Evolutionary conservation across 1,139 yeast genomes (phyloP).

Genomic region (Yamadazyma blattariae): DNA sequence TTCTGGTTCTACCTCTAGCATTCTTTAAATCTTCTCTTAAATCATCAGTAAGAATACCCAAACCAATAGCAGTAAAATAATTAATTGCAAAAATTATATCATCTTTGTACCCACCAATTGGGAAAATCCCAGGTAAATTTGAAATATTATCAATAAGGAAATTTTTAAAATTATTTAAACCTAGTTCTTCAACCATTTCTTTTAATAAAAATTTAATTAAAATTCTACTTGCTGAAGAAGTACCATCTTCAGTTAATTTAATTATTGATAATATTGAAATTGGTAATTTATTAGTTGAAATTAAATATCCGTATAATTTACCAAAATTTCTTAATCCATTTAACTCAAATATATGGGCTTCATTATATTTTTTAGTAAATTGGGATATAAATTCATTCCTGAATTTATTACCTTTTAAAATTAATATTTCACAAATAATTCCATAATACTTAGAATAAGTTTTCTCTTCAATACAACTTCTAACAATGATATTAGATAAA

Average conservation of each 20-base stretch:
- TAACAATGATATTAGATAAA: slow-evolving; percentile 72
- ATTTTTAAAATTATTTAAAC: slow-evolving; percentile 47
- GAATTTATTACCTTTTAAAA: slow-evolving; percentile 50
- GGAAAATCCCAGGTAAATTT: slow-evolving; percentile 47
- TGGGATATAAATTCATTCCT: slow-evolving; percentile 45
- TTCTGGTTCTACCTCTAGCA: slow-evolving; percentile 16
- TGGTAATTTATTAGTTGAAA: slow-evolving; percentile 67
- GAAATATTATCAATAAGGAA: slow-evolving; percentile 51
- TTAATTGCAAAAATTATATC: slow-evolving; percentile 78
- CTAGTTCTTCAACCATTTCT: slow-evolving; percentile 78
- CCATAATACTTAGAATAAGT: slow-evolving; percentile 88
- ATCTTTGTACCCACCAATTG: slow-evolving; percentile 49
- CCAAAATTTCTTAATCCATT: slow-evolving; percentile 78
- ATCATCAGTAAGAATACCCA: slow-evolving; percentile 78
- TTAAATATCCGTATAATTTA: slow-evolving; percentile 80
- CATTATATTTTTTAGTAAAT: slow-evolving; percentile 56
- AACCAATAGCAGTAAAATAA: slow-evolving; percentile 88
- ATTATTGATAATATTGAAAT: slow-evolving; percentile 53
- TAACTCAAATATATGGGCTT: slow-evolving; percentile 67
- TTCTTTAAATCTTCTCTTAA: slow-evolving; percentile 61
- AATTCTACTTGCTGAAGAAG: slow-evolving; percentile 80
- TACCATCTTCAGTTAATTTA: slow-evolving; percentile 64
- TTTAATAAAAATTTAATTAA: slow-evolving; percentile 78
- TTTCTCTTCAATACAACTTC: slow-evolving; percentile 84
- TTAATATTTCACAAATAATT: slow-evolving; percentile 66